phyloP scores from a whole-genome alignment of 2,329 filamentous ascomycete genomes.

The Nemania diffusa region DNA sequence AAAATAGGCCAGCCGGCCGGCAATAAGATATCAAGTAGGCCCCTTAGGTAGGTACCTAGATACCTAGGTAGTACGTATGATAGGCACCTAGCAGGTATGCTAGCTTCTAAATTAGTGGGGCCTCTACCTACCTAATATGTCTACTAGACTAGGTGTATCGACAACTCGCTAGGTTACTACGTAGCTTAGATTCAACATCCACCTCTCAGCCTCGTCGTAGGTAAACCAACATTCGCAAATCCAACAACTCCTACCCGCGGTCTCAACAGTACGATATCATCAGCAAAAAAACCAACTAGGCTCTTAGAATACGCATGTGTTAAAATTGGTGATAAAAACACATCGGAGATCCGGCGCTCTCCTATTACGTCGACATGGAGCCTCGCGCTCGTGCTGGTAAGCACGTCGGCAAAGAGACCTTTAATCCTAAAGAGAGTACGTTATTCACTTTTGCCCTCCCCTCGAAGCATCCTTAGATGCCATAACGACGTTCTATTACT shows the following conservation, averaged over 20 bases:
- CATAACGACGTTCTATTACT: slow-evolving; percentile 13
- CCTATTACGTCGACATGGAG: slow-evolving; percentile 64
- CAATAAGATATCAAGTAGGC: no score
- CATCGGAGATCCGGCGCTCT: slow-evolving; percentile 1
- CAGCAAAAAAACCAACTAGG: background rate
- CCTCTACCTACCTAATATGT: no score
- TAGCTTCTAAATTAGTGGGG: background rate
- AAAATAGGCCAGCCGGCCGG: background rate
- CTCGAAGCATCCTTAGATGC: background rate
- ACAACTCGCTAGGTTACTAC: background rate
- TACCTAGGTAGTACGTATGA: no score
- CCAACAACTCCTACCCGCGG: background rate
- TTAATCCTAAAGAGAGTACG: slow-evolving; percentile 76
- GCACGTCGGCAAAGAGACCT: slow-evolving; percentile 86
- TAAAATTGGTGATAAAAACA: background rate
- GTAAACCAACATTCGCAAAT: slow-evolving; percentile 1
- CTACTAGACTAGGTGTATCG: background rate
- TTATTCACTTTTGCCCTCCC: slow-evolving; percentile 31
- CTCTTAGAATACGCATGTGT: background rate
- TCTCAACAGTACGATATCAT: background rate
- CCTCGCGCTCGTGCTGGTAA: slow-evolving; percentile 80
- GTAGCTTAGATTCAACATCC: no score
- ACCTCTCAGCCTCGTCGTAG: slow-evolving; percentile 16
- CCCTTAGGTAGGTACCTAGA: background rate
- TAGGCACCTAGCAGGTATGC: no score